Evolutionary conservation across 2,329 filamentous ascomycete genomes (phyloP), one percentile per base, ranked within the genome.

Genomic region (Microcyclosporella mali): DNA sequence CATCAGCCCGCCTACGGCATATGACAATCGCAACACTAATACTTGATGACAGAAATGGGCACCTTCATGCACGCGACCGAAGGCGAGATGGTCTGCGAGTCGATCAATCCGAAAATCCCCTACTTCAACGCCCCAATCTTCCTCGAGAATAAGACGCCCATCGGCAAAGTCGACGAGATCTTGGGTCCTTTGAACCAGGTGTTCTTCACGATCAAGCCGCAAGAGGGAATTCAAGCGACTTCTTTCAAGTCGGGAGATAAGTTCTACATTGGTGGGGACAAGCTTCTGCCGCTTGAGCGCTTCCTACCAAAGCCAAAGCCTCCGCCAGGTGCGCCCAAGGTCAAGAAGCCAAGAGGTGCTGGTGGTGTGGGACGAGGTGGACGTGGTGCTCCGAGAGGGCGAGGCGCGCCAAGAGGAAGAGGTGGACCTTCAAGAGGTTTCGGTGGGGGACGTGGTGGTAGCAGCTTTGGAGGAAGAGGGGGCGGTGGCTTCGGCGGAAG

Each of bases 41-140:
- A 16, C 3, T 14, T 6, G 2, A 27, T 29, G 27, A 38, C 18
- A 17, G 92, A 95, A 72, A 88, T 98, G 84, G 92, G 92, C 68
- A 80, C 79, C 54, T 94, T 97, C 70, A 71, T 95, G 66, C 92
- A 98, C 73, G 82, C 88, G 46, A 90, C 86, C 72, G 92, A 98
- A 71, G 90, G 90, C 66, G 92, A 98, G 70, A 92, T 98, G 78
- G 84, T 98, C 58, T 95, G 90, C 84, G 83, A 88, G 70, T 94
- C 86, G 56, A 84, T 85, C 70, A 97, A 95, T 75, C 74, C 84
- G 59, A 97, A 97, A 73, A 84, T 98, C 53, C 92, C 92, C 50
- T 94, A 94, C 74, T 98, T 98, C 83, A 97, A 95, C 75, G 92
- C 92, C 49, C 88, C 88, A 56, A 94, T 98, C 68, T 98, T 92